These are phyloP conservation scores for Bolboschoenus planiculmis DNA, from an alignment of 176 grass and related monocot genomes.

Conservation along the genomic window DNA sequence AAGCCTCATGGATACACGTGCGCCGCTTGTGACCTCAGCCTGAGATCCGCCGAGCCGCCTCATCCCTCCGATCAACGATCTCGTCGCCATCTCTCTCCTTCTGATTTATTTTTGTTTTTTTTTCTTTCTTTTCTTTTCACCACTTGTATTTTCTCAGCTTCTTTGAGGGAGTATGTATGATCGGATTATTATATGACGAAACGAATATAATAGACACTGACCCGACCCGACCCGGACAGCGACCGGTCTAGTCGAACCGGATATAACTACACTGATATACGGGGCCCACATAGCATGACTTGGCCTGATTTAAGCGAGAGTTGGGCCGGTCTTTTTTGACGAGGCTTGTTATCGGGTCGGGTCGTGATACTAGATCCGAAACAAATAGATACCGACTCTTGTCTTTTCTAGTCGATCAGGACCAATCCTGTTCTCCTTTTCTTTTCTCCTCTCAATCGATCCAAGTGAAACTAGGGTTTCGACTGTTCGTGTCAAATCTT, in stretches of 20 bases:
- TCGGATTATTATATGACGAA: neutral
- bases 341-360: neutral
- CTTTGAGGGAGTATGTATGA: neutral
- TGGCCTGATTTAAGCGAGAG: neutral
- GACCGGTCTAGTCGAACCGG: neutral
- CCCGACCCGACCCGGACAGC: neutral
- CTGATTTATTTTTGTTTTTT: neutral
- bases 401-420: neutral
- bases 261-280: neutral
- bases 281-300: neutral
- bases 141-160: neutral
- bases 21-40: neutral
- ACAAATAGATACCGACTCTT: neutral
- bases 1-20: constrained; percentile 18
- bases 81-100: constrained; percentile 47
- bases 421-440: neutral
- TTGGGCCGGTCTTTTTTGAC: neutral
- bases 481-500: neutral
- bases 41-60: constrained; percentile 32
- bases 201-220: neutral
- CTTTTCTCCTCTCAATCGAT: neutral
- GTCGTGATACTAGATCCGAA: neutral
- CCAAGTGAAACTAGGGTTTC: neutral
- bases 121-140: neutral
- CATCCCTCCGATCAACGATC: constrained; percentile 43